phyloP scores from a whole-genome alignment of 2,329 filamentous ascomycete species.

The Sordariomycetes sp. region DNA sequence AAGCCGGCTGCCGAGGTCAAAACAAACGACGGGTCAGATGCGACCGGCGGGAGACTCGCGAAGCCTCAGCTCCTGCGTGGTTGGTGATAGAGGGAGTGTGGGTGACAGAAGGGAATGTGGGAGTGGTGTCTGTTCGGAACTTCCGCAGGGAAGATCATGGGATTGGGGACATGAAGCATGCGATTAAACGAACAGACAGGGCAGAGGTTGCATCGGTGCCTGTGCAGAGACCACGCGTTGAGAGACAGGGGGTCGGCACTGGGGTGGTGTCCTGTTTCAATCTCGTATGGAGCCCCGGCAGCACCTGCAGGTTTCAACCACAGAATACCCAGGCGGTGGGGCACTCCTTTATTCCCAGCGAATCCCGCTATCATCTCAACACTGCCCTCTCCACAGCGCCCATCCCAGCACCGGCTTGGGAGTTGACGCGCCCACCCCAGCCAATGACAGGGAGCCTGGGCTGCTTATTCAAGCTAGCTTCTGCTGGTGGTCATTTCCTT shows the following conservation, averaged over 20 bases:
- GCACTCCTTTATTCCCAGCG: background rate
- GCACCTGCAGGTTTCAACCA: background rate
- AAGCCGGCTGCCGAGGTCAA: slow-evolving; percentile 3
- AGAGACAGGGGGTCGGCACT: background rate
- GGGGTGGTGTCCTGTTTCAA: background rate
- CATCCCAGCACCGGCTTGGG: background rate
- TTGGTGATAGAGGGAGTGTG: background rate
- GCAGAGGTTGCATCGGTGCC: background rate
- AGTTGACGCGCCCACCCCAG: background rate
- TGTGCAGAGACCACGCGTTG: background rate
- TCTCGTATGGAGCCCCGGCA: background rate
- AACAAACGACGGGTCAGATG: background rate
- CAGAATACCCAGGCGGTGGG: background rate
- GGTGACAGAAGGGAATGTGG: background rate
- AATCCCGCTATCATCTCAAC: background rate
- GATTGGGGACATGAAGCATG: background rate
- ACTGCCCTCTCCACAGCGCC: background rate
- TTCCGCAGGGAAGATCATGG: background rate
- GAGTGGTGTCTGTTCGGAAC: background rate
- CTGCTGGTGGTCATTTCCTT: background rate
- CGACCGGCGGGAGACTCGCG: background rate
- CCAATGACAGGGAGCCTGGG: background rate
- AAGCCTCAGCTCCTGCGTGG: background rate
- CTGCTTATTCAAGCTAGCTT: background rate
- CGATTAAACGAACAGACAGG: background rate